phyloP scores from a whole-genome alignment of 148 eudicot species.

The Chenopodium quinoa region DNA sequence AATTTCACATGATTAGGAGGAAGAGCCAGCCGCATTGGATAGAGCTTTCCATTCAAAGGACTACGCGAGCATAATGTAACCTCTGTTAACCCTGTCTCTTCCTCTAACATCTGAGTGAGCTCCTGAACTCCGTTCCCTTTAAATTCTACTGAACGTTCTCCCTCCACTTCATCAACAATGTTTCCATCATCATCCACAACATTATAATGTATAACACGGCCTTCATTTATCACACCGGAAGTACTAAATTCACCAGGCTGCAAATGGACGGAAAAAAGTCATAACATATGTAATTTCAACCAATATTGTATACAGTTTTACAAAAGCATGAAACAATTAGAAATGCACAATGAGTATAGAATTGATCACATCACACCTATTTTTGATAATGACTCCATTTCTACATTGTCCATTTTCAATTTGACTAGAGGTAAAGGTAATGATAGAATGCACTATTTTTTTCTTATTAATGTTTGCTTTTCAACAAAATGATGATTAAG shows the following conservation, averaged over 20 bases:
- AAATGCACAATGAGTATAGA: background rate
- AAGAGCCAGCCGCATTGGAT: slow-evolving; percentile 72
- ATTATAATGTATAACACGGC: slow-evolving; percentile 54
- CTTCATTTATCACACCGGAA: slow-evolving; percentile 49
- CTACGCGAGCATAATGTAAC: slow-evolving; percentile 59
- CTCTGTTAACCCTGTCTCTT: slow-evolving; percentile 62
- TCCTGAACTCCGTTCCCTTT: slow-evolving; percentile 63
- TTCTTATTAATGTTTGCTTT: no score
- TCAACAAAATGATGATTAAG: no score
- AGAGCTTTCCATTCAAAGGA: slow-evolving; percentile 68
- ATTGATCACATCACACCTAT: background rate
- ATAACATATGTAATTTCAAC: background rate
- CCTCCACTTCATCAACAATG: slow-evolving; percentile 39
- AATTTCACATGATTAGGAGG: slow-evolving; percentile 83
- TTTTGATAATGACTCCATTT: no score
- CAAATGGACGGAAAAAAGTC: slow-evolving; percentile 7
- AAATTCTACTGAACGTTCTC: slow-evolving; percentile 42
- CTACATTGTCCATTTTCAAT: no score
- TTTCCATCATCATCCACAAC: slow-evolving; percentile 59
- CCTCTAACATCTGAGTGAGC: slow-evolving; percentile 57
- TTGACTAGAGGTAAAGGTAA: no score
- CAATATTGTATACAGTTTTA: background rate
- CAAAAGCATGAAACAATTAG: background rate
- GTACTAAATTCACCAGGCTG: slow-evolving; percentile 41
- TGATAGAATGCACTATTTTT: no score